Evolutionary conservation across 495 filamentous ascomycete genomes (phyloP).

Genomic region (Hypoxylon intermedium): DNA sequence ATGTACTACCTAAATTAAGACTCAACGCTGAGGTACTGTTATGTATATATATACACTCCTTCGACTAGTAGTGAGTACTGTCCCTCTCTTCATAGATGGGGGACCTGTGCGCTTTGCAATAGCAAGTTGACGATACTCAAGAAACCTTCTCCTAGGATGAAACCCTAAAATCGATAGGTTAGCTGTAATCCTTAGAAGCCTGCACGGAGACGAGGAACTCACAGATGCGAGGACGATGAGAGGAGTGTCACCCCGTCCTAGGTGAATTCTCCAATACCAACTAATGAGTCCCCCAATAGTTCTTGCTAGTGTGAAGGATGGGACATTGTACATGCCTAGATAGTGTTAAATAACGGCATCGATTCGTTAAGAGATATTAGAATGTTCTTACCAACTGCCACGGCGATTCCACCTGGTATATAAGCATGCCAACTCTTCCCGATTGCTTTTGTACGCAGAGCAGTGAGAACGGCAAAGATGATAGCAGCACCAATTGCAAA

Average conservation of each 20-base stretch:
- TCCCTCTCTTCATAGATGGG: conserved; percentile 64
- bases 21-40: too few species aligned
- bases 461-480: conserved; percentile 73
- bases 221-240: conserved; percentile 65
- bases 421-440: conserved; percentile 61
- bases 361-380: neutral
- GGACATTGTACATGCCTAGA: conserved; percentile 93
- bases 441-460: conserved; percentile 64
- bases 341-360: conserved; percentile 35
- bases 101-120: conserved; percentile 79
- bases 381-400: conserved; percentile 73
- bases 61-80: conserved; percentile 1
- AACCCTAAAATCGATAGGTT: conserved; percentile 56
- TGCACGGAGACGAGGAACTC: conserved; percentile 30
- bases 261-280: conserved; percentile 76
- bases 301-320: conserved; percentile 91
- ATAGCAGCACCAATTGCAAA: conserved; percentile 74
- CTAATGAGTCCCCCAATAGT: conserved; percentile 83
- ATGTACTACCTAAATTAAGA: too few species aligned
- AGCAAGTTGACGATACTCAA: conserved; percentile 89
- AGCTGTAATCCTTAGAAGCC: neutral
- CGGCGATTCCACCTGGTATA: conserved; percentile 92
- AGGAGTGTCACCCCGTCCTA: conserved; percentile 61
- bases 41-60: conserved; percentile 3
- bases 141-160: conserved; percentile 94